Evolutionary conservation across 1,284 basidiomycete genomes (phyloP), one percentile per base, ranked within the genome.

Genomic region (Apiotrichum akiyoshidainum): DNA sequence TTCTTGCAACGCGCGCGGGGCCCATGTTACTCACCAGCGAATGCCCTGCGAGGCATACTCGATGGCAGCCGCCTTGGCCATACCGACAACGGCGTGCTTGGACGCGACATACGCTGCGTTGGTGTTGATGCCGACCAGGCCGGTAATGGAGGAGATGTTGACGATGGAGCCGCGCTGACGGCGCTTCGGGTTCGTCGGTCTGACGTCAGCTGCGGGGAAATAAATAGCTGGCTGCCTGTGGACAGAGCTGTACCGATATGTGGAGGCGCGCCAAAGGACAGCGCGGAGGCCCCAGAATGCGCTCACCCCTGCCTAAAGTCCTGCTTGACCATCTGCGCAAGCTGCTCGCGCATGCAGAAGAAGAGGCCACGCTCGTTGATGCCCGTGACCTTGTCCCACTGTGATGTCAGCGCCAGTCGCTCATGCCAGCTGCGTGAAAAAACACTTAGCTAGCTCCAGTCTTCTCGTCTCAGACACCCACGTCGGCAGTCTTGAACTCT

Each of bases 361-460:
- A 65, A 65, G 12, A 62, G 53, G n/a, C 63, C 63, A 34, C 48
- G 55, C 55, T 65, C 48, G 45, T 72, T 72, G 35, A 72, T 63
- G 14, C 58, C 59, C 10, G 60, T 67, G 40, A 69, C 61, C 31
- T 58, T 61, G 50, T 72, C 68, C 49, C 68, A 72, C 48, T 50
- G 48, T 31, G 26, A 13, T 9, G 55, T 57, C 45, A 57, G 42
- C 21, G 5, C 8, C 42, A 22, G 26, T 31, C 26, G 26, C 26
- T 31, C 26, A 4, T 31, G 26, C 26, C 3, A 31, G 26, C 26
- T 31, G 26, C 41, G 5, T 9, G 14, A 12, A 39, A 11, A 4
- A 11, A 39, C 10, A 4, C 4, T 16, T 10, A 39, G 37, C 37
- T 11, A 26, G 19, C 12, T 46, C 17, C 17, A 9, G 31, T 34